These are phyloP conservation scores for Candida silvatica DNA, from an alignment of 805 yeast genomes.

Conservation along the genomic window DNA sequence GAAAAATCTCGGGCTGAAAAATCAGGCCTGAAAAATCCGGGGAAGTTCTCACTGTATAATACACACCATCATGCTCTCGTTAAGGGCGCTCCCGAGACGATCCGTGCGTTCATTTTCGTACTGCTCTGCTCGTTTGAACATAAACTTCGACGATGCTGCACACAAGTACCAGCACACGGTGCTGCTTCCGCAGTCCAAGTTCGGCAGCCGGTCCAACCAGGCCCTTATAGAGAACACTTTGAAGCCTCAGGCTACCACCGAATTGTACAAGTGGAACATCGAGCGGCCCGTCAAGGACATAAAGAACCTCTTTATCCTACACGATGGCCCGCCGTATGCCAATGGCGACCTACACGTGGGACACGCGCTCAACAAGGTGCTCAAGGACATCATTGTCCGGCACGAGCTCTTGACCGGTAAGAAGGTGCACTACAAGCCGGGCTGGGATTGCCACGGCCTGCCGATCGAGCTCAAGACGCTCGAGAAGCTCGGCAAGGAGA, in stretches of 20 bases:
- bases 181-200: slow-evolving; percentile 54
- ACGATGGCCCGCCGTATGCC: slow-evolving; percentile 99
- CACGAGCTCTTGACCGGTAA: slow-evolving; percentile 52
- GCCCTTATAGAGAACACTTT: slow-evolving; percentile 31
- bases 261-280: slow-evolving; percentile 59
- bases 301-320: slow-evolving; percentile 52
- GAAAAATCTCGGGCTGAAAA: no score
- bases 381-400: slow-evolving; percentile 80
- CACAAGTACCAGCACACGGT: slow-evolving; percentile 20
- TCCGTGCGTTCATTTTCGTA: no score
- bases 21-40: no score
- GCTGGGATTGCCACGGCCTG: slow-evolving; percentile 99
- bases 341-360: slow-evolving; percentile 90
- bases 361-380: slow-evolving; percentile 83
- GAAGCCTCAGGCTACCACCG: slow-evolving; percentile 46
- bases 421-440: slow-evolving; percentile 70
- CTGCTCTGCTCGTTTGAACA: not conserved
- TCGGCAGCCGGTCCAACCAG: slow-evolving; percentile 53
- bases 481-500: slow-evolving; percentile 28
- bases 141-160: slow-evolving; percentile 4
- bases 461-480: slow-evolving; percentile 91
- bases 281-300: slow-evolving; percentile 16
- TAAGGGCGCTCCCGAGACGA: no score
- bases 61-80: no score
- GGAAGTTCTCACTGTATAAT: no score